Percentiles rank a stretch among this genome's conserved stretches.
These are phyloP conservation scores for Xylaria sp. DNA, from an alignment of 2,329 filamentous ascomycete genomes.

Conservation along the genomic window DNA sequence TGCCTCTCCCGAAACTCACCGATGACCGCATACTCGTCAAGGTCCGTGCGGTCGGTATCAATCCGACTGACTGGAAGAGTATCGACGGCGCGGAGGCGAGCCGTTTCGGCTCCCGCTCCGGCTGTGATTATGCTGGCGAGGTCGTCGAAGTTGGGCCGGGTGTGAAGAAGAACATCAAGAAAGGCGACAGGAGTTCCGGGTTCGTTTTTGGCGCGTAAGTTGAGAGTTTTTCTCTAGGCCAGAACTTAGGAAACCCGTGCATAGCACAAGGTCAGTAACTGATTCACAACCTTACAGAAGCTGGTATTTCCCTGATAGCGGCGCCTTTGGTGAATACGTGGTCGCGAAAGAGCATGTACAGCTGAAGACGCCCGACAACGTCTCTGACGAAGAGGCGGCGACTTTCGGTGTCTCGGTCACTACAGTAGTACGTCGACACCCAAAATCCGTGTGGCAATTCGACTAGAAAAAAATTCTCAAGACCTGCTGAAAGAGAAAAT, in stretches of 20 bases:
- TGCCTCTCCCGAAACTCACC: conserved; percentile 30
- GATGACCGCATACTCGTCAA: conserved; percentile 43
- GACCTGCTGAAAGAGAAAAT: not conserved
- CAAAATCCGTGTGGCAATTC: not conserved
- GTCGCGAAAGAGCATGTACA: conserved; percentile 48
- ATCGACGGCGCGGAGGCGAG: conserved; percentile 28
- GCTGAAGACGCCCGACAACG: conserved; percentile 50
- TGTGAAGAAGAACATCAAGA: conserved; percentile 49
- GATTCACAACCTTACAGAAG: conserved; percentile 37
- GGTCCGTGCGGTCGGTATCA: conserved; percentile 43
- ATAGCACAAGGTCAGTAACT: not conserved
- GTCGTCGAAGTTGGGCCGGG: conserved; percentile 52
- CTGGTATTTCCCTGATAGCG: conserved; percentile 46
- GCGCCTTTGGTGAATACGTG: conserved; percentile 50
- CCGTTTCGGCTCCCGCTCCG: conserved; percentile 36
- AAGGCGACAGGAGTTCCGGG: conserved; percentile 55
- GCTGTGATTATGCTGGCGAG: conserved; percentile 55
- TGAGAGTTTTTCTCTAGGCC: not conserved
- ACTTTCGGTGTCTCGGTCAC: conserved; percentile 48
- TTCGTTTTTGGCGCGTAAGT: conserved; percentile 31
- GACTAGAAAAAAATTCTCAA: no score
- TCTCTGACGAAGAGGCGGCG: conserved; percentile 55
- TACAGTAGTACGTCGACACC: conserved; percentile 46
- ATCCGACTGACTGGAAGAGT: conserved; percentile 45
- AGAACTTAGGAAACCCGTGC: not conserved